These are phyloP conservation scores for Globisporangium abappressorium DNA, from an alignment of 352 stramenopile genomes.

Conservation along the genomic window DNA sequence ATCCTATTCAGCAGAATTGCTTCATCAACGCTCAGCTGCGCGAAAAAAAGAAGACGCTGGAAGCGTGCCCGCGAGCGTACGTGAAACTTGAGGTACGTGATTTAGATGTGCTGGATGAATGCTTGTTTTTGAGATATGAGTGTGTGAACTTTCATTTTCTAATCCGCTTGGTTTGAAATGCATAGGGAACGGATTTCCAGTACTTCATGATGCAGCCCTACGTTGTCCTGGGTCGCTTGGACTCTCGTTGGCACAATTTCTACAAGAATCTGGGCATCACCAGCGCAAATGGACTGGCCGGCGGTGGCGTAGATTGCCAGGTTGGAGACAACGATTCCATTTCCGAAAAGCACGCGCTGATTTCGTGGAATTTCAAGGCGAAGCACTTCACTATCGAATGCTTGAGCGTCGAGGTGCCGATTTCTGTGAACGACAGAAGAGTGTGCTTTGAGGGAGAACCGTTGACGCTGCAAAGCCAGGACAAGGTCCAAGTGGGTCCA, in stretches of 20 bases:
- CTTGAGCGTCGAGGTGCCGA: constrained; percentile 42
- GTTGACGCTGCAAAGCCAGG: constrained; percentile 41
- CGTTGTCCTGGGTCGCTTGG: constrained; percentile 64
- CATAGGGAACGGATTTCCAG: constrained; percentile 48
- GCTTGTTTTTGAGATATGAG: neutral
- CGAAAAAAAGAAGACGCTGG: constrained; percentile 22
- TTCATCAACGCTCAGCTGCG: constrained; percentile 40
- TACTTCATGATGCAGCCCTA: constrained; percentile 72
- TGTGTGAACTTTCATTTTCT: neutral
- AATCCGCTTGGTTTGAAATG: neutral
- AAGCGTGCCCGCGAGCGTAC: constrained; percentile 48
- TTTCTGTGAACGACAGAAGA: constrained; percentile 68
- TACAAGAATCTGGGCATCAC: constrained; percentile 55
- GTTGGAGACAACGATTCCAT: constrained; percentile 68
- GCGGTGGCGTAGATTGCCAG: constrained; percentile 64
- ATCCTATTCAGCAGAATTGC: constrained; percentile 45
- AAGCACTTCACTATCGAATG: constrained; percentile 68
- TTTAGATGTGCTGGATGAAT: neutral
- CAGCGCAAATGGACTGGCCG: constrained; percentile 44
- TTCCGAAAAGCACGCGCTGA: constrained; percentile 52
- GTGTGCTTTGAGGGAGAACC: constrained; percentile 49
- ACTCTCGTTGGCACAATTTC: constrained; percentile 43
- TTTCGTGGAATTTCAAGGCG: constrained; percentile 49
- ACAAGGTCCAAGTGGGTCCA: constrained; percentile 66
- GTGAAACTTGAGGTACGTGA: constrained; percentile 65